phyloP scores from a whole-genome alignment of 139 green algal genomes.

The Parachlorella kessleri region DNA sequence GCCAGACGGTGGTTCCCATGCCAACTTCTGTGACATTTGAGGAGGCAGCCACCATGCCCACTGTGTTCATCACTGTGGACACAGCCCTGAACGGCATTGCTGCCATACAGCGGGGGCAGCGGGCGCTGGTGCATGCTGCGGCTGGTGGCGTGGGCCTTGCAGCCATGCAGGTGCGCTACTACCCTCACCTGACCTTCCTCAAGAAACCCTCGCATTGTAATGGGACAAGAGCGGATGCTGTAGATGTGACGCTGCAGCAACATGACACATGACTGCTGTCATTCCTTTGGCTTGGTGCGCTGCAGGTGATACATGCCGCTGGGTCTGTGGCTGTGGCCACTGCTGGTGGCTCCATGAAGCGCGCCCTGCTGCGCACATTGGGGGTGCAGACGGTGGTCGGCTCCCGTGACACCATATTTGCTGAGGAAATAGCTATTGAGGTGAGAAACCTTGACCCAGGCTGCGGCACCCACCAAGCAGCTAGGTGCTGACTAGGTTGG shows the following conservation, averaged over 20 bases:
- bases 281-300: too few relatives aligned
- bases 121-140: conserved; percentile 71
- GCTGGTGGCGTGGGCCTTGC: conserved; percentile 80
- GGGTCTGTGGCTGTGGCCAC: conserved; percentile 57
- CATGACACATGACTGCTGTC: too few relatives aligned
- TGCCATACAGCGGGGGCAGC: conserved; percentile 44
- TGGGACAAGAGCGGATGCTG: too few relatives aligned
- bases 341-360: conserved; percentile 61
- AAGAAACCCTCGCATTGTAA: too few relatives aligned
- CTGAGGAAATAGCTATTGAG: conserved; percentile 1
- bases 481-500: too few relatives aligned
- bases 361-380: conserved; percentile 56
- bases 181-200: not conserved
- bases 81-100: conserved; percentile 40
- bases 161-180: conserved; percentile 12
- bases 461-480: too few relatives aligned
- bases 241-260: too few relatives aligned
- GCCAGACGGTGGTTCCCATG: conserved; percentile 66
- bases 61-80: conserved; percentile 80
- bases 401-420: conserved; percentile 71
- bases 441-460: too few relatives aligned
- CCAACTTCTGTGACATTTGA: conserved; percentile 64
- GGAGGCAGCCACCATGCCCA: conserved; percentile 73
- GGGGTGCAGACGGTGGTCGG: conserved; percentile 45
- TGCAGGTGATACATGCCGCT: conserved; percentile 54